These are phyloP conservation scores for Gamsiella multidivaricata DNA, from an alignment of 192 early-diverging fungal species.

Conservation along the genomic window DNA sequence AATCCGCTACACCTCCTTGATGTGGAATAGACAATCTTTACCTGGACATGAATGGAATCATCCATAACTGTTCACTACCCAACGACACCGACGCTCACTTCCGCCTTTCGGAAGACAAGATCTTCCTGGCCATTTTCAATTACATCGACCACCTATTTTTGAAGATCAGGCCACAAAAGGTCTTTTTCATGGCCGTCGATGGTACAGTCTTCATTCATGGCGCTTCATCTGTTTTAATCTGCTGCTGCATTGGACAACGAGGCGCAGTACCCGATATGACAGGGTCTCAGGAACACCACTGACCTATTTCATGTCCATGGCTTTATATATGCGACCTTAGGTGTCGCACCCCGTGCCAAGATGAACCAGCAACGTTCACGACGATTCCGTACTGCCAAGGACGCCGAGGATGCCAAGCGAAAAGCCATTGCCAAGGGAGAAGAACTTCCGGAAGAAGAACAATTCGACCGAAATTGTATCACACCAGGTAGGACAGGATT, in stretches of 20 bases:
- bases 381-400: slow-evolving; percentile 94
- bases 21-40: slow-evolving; percentile 88
- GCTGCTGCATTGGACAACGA: no score
- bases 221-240: background rate
- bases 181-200: slow-evolving; percentile 96
- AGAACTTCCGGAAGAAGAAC: slow-evolving; percentile 70
- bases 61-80: slow-evolving; percentile 96
- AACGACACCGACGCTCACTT: slow-evolving; percentile 91
- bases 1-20: background rate
- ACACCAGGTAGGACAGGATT: slow-evolving; percentile 76
- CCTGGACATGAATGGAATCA: slow-evolving; percentile 99
- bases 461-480: slow-evolving; percentile 98
- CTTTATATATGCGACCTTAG: slow-evolving; percentile 27
- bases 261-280: background rate
- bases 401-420: slow-evolving; percentile 72
- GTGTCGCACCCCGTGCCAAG: slow-evolving; percentile 97
- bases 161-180: slow-evolving; percentile 92
- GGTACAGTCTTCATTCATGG: slow-evolving; percentile 45
- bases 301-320: background rate
- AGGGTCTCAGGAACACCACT: no score
- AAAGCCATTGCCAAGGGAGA: slow-evolving; percentile 78
- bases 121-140: slow-evolving; percentile 93
- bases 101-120: slow-evolving; percentile 92
- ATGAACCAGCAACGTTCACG: slow-evolving; percentile 99
- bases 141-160: slow-evolving; percentile 95